Base-by-base conservation (phyloP, 345 rosid species). In the Eucalyptus coolabah region DNA sequence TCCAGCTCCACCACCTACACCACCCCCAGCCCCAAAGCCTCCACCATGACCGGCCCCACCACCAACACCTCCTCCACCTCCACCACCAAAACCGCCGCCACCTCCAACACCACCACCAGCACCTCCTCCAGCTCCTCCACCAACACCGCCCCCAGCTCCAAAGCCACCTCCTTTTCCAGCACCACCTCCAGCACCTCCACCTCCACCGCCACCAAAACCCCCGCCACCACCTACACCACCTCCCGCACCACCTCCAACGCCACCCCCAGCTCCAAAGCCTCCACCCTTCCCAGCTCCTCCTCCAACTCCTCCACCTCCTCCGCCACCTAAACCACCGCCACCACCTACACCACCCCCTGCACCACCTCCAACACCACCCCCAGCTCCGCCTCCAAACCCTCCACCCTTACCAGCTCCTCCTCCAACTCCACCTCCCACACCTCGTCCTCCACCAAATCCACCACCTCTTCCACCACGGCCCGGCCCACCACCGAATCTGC, bases 181-280 rank as follows among this genome's bases (percentile, higher is more conserved):
- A 15, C 90, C 94, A 2, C 96, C 95, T 1, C 91, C 94, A 7
- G 92, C 94, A 19, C 90, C 87, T 4, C 94, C 95, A 3, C 95
- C 93, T 44, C 93, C 90, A 5, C 95, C 95, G 5, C 93, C 94
- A 3, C 93, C 93, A 49, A 81, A 91, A 77, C 95, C 94, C 4
- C 92, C 91, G 1, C 92, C 93, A 23, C 95, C 96, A 7, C 95
- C 94, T 1, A 91, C 94, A 4, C 93, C 93, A 6, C 87, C 94
- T 3, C 94, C 95, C 9, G 69, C 32, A 63, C 69, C 69, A 28
- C 69, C 56, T 30, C 94, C 88, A 86, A 91, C 89, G 23, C 92
- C 91, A 65, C 93, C 93, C 8, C 92, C 92, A 7, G 91, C 96
- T 19, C 92, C 91, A 2, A 77, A 86, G 42, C 87, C 91, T 13